Evolutionary conservation across 2,329 filamentous ascomycete species (phyloP).

Genomic region (Clarireedia homoeocarpa): DNA sequence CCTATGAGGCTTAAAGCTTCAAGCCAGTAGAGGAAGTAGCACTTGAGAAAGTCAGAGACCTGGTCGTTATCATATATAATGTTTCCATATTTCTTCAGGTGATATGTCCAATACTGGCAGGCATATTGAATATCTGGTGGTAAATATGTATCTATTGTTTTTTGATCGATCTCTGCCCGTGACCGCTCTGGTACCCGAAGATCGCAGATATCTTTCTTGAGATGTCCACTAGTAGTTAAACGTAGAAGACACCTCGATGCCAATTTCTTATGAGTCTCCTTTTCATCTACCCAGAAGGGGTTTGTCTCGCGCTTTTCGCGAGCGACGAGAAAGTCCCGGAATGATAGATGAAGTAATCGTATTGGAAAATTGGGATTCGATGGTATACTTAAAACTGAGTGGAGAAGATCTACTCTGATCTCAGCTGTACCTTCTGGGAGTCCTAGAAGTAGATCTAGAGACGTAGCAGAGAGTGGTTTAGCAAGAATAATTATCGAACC

Average conservation of each 20-base stretch:
- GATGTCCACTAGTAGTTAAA: conserved; percentile 20
- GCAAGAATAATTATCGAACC: conserved; percentile 2
- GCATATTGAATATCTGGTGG: conserved; percentile 27
- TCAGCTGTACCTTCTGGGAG: background rate
- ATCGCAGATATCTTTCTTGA: conserved; percentile 33
- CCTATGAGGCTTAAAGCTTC: conserved; percentile 20
- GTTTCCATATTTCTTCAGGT: conserved; percentile 19
- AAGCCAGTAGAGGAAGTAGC: conserved; percentile 32
- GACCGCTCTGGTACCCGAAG: conserved; percentile 23
- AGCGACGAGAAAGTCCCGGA: conserved; percentile 14
- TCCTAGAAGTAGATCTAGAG: background rate
- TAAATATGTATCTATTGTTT: conserved; percentile 19
- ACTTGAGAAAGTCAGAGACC: conserved; percentile 31
- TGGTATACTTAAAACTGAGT: conserved; percentile 1
- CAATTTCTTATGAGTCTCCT: conserved; percentile 26
- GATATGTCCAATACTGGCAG: conserved; percentile 16
- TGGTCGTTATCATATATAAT: conserved; percentile 24
- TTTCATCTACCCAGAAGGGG: conserved; percentile 32
- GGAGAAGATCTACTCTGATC: background rate
- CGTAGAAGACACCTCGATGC: conserved; percentile 31
- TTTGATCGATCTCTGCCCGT: conserved; percentile 30
- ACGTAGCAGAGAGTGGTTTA: conserved; percentile 3
- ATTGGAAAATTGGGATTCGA: background rate
- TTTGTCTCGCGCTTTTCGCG: conserved; percentile 11
- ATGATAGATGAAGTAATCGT: conserved; percentile 5